A percentile compares a stretch with the other conserved stretches of the same genome.
These are phyloP conservation scores for Entonaema liquescens DNA, from an alignment of 495 filamentous ascomycete genomes.

Conservation along the genomic window DNA sequence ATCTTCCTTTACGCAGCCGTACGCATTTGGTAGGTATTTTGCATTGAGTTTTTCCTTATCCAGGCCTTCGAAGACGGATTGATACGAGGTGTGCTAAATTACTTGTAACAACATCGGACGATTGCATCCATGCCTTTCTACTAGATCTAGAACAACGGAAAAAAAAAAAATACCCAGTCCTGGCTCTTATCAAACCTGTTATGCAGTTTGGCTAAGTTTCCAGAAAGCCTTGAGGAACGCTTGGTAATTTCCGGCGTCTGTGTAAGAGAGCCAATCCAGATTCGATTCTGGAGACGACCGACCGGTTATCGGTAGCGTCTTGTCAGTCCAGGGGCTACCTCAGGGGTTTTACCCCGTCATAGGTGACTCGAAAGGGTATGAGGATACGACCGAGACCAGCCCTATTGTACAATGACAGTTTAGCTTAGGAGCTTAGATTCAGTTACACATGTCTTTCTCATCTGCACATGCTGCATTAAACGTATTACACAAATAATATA, in stretches of 20 bases:
- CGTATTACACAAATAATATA: too few species aligned
- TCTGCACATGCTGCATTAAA: neutral
- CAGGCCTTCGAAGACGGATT: neutral
- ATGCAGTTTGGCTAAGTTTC: slow-evolving; percentile 20
- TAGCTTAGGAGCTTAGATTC: neutral
- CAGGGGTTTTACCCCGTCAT: slow-evolving; percentile 22
- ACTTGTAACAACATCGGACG: slow-evolving; percentile 24
- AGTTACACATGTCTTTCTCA: neutral
- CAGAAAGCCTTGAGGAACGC: slow-evolving; percentile 27
- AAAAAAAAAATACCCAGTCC: neutral
- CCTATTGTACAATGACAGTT: slow-evolving; percentile 8
- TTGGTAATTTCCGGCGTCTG: slow-evolving; percentile 27
- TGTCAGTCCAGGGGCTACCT: slow-evolving; percentile 18
- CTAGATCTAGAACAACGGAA: slow-evolving; percentile 29
- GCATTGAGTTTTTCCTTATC: neutral
- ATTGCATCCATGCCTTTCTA: slow-evolving; percentile 22
- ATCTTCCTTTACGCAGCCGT: neutral
- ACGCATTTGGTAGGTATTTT: neutral
- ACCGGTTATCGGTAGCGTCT: slow-evolving; percentile 23
- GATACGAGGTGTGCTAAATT: slow-evolving; percentile 37
- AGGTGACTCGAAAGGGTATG: slow-evolving; percentile 1
- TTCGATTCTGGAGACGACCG: slow-evolving; percentile 24
- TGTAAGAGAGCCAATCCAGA: slow-evolving; percentile 34
- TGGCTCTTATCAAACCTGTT: slow-evolving; percentile 16
- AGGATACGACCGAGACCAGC: slow-evolving; percentile 27